These are phyloP conservation scores for Obelidium mucronatum DNA, from an alignment of 192 early-diverging fungal genomes.

Conservation along the genomic window DNA sequence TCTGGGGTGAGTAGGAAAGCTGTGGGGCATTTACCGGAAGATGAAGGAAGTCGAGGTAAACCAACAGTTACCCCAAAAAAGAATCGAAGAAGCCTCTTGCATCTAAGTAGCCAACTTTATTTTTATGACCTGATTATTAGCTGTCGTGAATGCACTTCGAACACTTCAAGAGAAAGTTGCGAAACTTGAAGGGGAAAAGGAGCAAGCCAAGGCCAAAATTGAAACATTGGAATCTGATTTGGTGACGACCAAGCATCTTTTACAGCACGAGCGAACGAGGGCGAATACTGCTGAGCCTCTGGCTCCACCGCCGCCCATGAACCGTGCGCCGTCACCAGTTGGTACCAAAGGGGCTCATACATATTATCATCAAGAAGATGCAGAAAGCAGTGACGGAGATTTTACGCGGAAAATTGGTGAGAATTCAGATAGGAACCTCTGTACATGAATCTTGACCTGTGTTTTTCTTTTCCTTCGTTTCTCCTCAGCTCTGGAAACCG, in stretches of 20 bases:
- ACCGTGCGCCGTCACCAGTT: neutral
- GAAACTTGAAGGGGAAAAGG: slow-evolving; percentile 52
- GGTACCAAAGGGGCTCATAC: neutral
- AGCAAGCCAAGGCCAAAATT: slow-evolving; percentile 47
- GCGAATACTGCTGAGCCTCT: slow-evolving; percentile 3
- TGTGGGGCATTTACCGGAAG: slow-evolving; percentile 31
- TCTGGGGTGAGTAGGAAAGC: neutral
- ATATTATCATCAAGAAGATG: neutral
- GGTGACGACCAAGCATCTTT: slow-evolving; percentile 18
- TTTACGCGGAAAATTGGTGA: neutral
- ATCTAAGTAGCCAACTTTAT: neutral
- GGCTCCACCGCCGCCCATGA: neutral
- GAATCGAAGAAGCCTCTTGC: neutral
- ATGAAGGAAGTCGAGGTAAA: slow-evolving; percentile 34
- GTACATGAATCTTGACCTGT: neutral
- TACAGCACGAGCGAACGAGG: slow-evolving; percentile 30
- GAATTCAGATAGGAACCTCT: neutral
- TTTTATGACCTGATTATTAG: slow-evolving; percentile 9
- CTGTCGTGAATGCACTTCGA: slow-evolving; percentile 52
- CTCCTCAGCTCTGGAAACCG: slow-evolving; percentile 3
- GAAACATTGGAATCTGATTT: slow-evolving; percentile 49
- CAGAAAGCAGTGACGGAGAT: too few species aligned
- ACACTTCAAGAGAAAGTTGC: slow-evolving; percentile 58
- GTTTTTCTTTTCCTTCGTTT: neutral
- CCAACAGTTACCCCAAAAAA: too few species aligned